phyloP scores from a whole-genome alignment of 148 eudicot genomes.

The Chenopodium album region DNA sequence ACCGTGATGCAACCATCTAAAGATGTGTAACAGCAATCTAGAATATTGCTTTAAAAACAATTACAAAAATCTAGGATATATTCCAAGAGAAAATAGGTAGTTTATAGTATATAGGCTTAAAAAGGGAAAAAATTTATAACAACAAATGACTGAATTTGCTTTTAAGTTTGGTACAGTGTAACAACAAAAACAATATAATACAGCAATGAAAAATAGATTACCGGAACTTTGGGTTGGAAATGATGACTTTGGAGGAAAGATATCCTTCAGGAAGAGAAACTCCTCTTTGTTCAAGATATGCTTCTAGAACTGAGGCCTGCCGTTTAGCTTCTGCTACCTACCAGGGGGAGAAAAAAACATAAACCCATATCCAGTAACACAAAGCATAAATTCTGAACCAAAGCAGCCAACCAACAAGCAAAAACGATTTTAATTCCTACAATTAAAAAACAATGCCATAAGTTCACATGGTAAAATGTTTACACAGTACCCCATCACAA shows the following conservation, averaged over 20 bases:
- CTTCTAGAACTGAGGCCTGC: constrained; percentile 63
- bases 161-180: neutral
- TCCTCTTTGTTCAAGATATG: constrained; percentile 90
- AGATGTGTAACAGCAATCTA: neutral
- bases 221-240: constrained; percentile 81
- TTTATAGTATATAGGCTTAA: too few relatives aligned
- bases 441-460: neutral
- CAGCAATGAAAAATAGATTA: constrained; percentile 20
- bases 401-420: neutral
- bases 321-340: constrained; percentile 61
- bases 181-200: neutral
- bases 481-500: neutral
- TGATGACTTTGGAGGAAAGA: constrained; percentile 69
- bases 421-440: neutral
- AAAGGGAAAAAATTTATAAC: neutral
- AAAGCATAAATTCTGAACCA: neutral
- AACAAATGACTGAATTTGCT: neutral
- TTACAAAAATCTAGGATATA: too few relatives aligned
- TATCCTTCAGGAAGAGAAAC: constrained; percentile 74
- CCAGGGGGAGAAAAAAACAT: neutral
- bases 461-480: too few relatives aligned
- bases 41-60: too few relatives aligned
- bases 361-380: neutral
- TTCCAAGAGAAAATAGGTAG: too few relatives aligned
- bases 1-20: neutral